phyloP scores from a whole-genome alignment of 352 stramenopile species.

The Phytophthora capsici region DNA sequence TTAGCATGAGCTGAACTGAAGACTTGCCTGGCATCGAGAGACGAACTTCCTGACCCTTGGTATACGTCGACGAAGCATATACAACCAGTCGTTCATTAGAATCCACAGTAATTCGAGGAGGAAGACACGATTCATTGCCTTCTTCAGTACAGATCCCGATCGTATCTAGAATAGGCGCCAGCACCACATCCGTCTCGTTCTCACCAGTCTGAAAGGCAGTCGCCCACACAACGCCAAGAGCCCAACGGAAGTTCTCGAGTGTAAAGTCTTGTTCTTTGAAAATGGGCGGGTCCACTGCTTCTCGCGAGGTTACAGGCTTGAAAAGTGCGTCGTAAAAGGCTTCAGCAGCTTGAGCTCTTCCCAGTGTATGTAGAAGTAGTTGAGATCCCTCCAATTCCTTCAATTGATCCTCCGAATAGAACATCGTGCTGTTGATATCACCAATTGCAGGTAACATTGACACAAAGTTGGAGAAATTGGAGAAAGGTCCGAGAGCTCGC shows the following conservation, averaged over 20 bases:
- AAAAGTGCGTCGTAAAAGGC: conserved; percentile 49
- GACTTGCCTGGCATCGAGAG: conserved; percentile 42
- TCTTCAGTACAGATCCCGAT: conserved; percentile 44
- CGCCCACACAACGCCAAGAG: conserved; percentile 53
- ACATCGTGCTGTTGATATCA: conserved; percentile 49
- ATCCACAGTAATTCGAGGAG: conserved; percentile 38
- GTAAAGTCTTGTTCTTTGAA: conserved; percentile 58
- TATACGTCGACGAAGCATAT: conserved; percentile 40
- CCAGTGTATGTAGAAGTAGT: conserved; percentile 38
- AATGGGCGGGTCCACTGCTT: conserved; percentile 49
- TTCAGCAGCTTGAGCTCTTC: conserved; percentile 39
- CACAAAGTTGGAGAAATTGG: conserved; percentile 51
- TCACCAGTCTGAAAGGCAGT: conserved; percentile 37
- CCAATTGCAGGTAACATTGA: conserved; percentile 27
- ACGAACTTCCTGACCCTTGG: conserved; percentile 38
- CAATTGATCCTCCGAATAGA: conserved; percentile 46
- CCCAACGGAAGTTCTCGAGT: conserved; percentile 50
- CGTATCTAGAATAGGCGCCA: conserved; percentile 49
- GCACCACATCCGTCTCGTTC: conserved; percentile 38
- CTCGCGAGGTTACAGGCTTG: conserved; percentile 40
- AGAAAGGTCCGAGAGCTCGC: conserved; percentile 36
- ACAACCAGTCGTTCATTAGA: conserved; percentile 35
- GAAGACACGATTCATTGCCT: conserved; percentile 28
- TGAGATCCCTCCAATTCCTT: conserved; percentile 48
- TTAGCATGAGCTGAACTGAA: conserved; percentile 55